These are phyloP conservation scores for Yamadazyma songkhlaensis DNA, from an alignment of 1,139 yeast species.

Conservation along the genomic window DNA sequence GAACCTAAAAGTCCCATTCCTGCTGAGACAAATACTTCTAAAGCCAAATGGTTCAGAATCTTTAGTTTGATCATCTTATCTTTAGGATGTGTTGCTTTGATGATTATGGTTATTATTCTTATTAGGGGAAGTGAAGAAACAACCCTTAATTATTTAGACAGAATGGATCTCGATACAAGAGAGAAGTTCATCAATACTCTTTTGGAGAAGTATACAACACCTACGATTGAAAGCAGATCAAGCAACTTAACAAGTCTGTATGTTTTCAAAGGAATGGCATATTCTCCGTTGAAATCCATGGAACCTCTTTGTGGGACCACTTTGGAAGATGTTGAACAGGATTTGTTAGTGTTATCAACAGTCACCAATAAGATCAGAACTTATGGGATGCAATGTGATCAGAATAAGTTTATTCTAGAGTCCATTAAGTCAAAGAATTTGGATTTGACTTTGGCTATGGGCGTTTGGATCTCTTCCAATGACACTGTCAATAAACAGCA, in stretches of 20 bases:
- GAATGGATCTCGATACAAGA: not conserved
- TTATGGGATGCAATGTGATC: constrained; percentile 65
- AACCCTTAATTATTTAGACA: not conserved
- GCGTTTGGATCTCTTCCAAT: constrained; percentile 59
- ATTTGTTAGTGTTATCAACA: constrained; percentile 54
- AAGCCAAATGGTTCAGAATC: no score
- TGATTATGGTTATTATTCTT: no score
- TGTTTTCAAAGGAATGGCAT: constrained; percentile 56
- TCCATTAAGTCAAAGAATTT: constrained; percentile 50
- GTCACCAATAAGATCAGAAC: constrained; percentile 57
- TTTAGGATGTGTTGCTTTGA: no score
- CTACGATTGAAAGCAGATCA: no score
- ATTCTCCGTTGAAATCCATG: constrained; percentile 52
- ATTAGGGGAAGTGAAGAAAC: not conserved
- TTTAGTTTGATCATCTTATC: no score
- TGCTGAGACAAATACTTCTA: not conserved
- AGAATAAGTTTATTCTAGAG: constrained; percentile 49
- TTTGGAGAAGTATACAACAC: not conserved
- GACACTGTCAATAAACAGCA: constrained; percentile 40
- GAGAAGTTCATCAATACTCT: not conserved
- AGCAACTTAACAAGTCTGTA: not conserved
- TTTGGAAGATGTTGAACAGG: constrained; percentile 49
- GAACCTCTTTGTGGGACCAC: constrained; percentile 53
- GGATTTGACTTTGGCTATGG: constrained; percentile 58
- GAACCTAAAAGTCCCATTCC: not conserved